These are phyloP conservation scores for Hammondia hammondi DNA, from an alignment of 169 alveolate species.

Conservation along the genomic window DNA sequence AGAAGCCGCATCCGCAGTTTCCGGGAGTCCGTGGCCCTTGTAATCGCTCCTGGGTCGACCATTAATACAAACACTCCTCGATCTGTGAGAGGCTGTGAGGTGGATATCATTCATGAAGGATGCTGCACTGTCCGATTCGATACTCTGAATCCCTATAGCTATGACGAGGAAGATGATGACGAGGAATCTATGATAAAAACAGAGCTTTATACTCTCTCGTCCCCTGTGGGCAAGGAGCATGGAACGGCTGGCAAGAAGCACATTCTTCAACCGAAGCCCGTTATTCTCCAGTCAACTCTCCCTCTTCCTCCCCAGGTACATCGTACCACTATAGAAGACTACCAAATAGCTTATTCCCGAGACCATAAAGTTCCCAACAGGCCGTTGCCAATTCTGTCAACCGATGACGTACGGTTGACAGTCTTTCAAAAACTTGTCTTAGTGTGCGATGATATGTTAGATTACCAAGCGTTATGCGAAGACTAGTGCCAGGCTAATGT, in stretches of 20 bases:
- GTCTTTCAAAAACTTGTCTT: too few species aligned
- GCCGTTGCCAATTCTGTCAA: too few species aligned
- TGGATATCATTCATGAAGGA: slow-evolving; percentile 47
- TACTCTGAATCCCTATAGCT: neutral
- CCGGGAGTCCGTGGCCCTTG: slow-evolving; percentile 31
- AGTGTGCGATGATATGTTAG: too few species aligned
- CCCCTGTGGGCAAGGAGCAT: neutral
- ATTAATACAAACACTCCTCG: neutral
- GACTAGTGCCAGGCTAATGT: too few species aligned
- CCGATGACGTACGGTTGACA: too few species aligned
- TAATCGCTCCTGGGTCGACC: neutral
- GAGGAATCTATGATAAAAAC: neutral
- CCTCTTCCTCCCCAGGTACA: slow-evolving; percentile 62
- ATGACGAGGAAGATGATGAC: neutral
- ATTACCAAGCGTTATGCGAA: too few species aligned
- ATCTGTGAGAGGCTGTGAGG: slow-evolving; percentile 38
- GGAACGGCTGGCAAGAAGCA: neutral
- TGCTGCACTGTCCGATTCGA: slow-evolving; percentile 55
- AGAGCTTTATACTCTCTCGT: neutral
- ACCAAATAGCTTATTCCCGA: too few species aligned
- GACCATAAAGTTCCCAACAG: too few species aligned
- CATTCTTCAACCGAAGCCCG: slow-evolving; percentile 33
- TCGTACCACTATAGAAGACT: too few species aligned
- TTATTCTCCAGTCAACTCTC: slow-evolving; percentile 58
- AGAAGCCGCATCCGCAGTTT: neutral